Conservation (phyloP, 768 basidiomycete species). For the Mycena belliarum region DNA sequence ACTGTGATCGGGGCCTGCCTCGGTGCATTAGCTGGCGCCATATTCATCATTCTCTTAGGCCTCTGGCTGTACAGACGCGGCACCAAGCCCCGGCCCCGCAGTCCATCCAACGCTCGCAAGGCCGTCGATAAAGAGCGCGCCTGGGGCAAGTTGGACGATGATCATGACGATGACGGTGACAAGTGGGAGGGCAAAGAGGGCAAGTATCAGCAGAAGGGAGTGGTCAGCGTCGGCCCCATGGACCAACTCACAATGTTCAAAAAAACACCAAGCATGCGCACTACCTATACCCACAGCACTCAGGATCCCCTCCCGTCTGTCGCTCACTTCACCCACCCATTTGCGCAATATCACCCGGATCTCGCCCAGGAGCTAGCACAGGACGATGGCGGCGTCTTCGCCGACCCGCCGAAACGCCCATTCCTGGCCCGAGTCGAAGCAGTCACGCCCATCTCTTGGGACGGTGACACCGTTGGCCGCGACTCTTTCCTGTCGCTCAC, state of each 20-base stretch:
- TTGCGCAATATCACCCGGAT: conserved; percentile 58
- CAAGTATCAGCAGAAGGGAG: conserved; percentile 42
- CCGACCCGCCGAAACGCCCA: conserved; percentile 40
- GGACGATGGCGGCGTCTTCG: conserved; percentile 24
- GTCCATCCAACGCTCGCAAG: conserved; percentile 37
- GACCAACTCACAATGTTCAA: conserved; percentile 71
- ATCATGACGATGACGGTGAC: conserved; percentile 44
- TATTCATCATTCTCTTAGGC: conserved; percentile 51
- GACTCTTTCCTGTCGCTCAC: conserved; percentile 52
- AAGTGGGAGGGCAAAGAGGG: conserved; percentile 42
- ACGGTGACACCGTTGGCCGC: conserved; percentile 48
- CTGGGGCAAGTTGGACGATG: conserved; percentile 64
- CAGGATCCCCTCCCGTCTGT: conserved; percentile 41
- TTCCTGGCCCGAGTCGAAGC: conserved; percentile 47
- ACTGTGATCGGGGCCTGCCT: conserved; percentile 67
- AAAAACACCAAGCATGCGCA: conserved; percentile 55
- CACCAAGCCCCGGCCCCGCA: conserved; percentile 37
- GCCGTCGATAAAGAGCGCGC: conserved; percentile 41
- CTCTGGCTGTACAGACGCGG: conserved; percentile 59
- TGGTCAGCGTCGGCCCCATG: conserved; percentile 49
- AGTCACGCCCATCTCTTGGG: conserved; percentile 51
- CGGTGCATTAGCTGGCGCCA: conserved; percentile 57
- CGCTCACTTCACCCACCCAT: conserved; percentile 42
- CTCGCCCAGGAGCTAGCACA: conserved; percentile 53
- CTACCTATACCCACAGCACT: conserved; percentile 47